phyloP scores from a whole-genome alignment of 148 eudicot genomes.

The Mesembryanthemum crystallinum region DNA sequence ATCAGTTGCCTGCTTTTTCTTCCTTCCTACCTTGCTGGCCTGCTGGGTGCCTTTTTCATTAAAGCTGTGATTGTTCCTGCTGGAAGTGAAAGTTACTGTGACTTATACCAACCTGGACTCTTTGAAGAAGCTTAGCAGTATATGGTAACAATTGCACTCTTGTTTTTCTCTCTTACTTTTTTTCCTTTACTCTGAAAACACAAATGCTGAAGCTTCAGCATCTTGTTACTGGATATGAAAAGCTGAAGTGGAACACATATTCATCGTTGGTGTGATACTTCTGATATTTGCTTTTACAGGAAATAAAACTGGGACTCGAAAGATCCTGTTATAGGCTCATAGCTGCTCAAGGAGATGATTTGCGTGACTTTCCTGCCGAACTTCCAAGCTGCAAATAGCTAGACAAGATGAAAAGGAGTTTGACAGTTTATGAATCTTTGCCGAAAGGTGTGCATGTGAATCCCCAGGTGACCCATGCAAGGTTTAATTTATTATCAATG shows the following conservation, averaged over 20 bases:
- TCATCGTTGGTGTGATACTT: not conserved
- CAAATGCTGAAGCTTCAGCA: not conserved
- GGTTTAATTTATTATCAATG: conserved; percentile 19
- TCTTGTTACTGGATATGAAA: conserved; percentile 7
- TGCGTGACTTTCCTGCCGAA: not conserved
- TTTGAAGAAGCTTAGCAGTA: not conserved
- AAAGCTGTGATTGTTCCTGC: not conserved
- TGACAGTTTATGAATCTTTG: conserved; percentile 30
- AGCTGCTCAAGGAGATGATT: conserved; percentile 11
- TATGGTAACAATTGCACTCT: not conserved
- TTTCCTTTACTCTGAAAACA: not conserved
- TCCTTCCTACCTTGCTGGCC: too few relatives aligned
- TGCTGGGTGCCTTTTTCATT: not conserved
- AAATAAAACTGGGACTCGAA: conserved; percentile 4
- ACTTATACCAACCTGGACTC: not conserved
- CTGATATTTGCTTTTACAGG: conserved; percentile 19
- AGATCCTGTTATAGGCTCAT: not conserved
- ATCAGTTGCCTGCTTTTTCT: not conserved
- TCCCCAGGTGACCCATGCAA: conserved; percentile 29
- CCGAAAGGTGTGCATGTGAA: conserved; percentile 37
- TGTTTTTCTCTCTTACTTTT: not conserved
- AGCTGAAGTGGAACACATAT: not conserved
- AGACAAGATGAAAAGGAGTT: conserved; percentile 21
- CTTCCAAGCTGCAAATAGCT: not conserved
- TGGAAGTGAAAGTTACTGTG: not conserved